These are phyloP conservation scores for Alternaria gaisen DNA, from an alignment of 2,329 filamentous ascomycete species.

Conservation along the genomic window DNA sequence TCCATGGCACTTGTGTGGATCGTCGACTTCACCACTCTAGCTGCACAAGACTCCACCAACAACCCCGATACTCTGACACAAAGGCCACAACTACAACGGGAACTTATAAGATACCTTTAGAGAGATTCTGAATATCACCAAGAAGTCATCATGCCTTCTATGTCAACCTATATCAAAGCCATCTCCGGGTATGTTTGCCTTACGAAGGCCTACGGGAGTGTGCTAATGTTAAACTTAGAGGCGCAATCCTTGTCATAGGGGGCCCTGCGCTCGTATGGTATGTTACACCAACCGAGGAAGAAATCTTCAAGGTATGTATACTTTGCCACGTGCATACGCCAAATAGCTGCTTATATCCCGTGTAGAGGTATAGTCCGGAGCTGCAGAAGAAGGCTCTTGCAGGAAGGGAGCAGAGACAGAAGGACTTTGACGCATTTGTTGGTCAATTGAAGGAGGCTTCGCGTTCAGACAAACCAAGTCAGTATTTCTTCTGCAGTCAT, in stretches of 20 bases:
- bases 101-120: not conserved
- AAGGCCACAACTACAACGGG: not conserved
- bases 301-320: conserved; percentile 73
- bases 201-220: conserved; percentile 12
- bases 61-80: not conserved
- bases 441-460: conserved; percentile 84
- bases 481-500: conserved; percentile 39
- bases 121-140: not conserved
- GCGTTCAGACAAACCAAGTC: conserved; percentile 91
- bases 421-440: conserved; percentile 92
- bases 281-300: conserved; percentile 85
- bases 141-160: conserved; percentile 36
- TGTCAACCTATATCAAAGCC: conserved; percentile 45
- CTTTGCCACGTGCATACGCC: conserved; percentile 25
- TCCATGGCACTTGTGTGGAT: conserved; percentile 9
- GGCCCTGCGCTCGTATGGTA: conserved; percentile 86
- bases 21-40: conserved; percentile 18
- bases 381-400: conserved; percentile 90
- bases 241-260: conserved; percentile 75
- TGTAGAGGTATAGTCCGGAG: conserved; percentile 86
- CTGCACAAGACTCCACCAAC: conserved; percentile 8
- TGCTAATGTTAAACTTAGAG: conserved; percentile 61
- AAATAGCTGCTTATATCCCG: conserved; percentile 10
- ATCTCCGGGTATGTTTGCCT: conserved; percentile 41
- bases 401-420: conserved; percentile 74